Percentiles rank a stretch among this genome's conserved stretches.
These are phyloP conservation scores for Amanita pallidorosea DNA, from an alignment of 768 basidiomycete genomes.

Conservation along the genomic window DNA sequence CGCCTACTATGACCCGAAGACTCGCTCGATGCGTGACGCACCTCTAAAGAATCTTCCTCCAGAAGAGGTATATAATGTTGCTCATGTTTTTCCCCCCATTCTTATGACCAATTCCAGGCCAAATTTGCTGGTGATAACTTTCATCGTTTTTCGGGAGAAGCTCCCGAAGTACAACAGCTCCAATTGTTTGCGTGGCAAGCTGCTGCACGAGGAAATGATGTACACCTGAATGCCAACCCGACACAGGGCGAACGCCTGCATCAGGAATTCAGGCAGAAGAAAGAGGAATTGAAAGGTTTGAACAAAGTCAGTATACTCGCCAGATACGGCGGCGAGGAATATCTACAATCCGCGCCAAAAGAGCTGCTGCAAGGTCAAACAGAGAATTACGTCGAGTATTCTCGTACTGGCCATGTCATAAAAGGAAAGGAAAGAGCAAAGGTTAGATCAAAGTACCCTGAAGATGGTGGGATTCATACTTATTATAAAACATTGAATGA, in stretches of 20 bases:
- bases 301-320: slow-evolving; percentile 83
- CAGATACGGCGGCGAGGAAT: slow-evolving; percentile 91
- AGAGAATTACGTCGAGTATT: slow-evolving; percentile 97
- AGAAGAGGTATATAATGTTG: slow-evolving; percentile 65
- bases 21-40: slow-evolving; percentile 98
- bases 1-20: slow-evolving; percentile 99
- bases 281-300: slow-evolving; percentile 81
- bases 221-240: slow-evolving; percentile 93
- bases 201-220: slow-evolving; percentile 83
- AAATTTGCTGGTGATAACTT: slow-evolving; percentile 97
- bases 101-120: slow-evolving; percentile 35
- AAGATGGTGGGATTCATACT: slow-evolving; percentile 63
- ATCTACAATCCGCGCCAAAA: slow-evolving; percentile 80
- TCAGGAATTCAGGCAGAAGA: slow-evolving; percentile 85
- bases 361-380: slow-evolving; percentile 94
- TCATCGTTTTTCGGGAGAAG: slow-evolving; percentile 82
- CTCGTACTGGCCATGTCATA: slow-evolving; percentile 79
- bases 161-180: slow-evolving; percentile 82
- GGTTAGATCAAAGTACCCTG: slow-evolving; percentile 85
- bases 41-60: slow-evolving; percentile 64
- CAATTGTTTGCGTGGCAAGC: slow-evolving; percentile 99
- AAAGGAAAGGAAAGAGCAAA: slow-evolving; percentile 88
- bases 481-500: not conserved
- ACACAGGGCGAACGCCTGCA: slow-evolving; percentile 92
- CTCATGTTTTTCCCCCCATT: not conserved